Percentiles rank a stretch among this genome's conserved stretches.
Evolutionary conservation across 768 basidiomycete genomes (phyloP).

Genomic region (Tylopilus cervinicoccineus): DNA sequence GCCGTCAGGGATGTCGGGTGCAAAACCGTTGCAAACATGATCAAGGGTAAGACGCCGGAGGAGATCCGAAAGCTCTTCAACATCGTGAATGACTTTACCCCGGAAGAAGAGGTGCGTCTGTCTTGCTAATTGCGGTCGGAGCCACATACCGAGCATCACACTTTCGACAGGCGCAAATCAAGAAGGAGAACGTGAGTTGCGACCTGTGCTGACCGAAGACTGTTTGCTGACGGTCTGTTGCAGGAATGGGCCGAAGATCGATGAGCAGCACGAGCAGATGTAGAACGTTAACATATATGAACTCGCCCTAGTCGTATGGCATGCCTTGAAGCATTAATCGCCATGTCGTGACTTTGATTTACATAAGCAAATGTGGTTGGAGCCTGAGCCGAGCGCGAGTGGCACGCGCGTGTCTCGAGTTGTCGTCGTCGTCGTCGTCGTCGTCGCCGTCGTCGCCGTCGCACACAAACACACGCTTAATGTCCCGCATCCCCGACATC

Average conservation of each 20-base stretch:
- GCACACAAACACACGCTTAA: too few relatives aligned
- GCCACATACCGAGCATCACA: conserved; percentile 2
- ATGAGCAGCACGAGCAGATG: conserved; percentile 37
- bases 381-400: background rate
- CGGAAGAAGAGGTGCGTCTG: conserved; percentile 89
- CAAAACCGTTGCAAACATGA: conserved; percentile 99
- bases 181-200: conserved; percentile 92
- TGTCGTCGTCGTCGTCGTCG: too few relatives aligned
- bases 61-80: conserved; percentile 99
- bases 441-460: too few relatives aligned
- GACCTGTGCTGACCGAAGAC: background rate
- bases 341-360: conserved; percentile 8
- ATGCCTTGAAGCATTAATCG: conserved; percentile 16
- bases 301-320: conserved; percentile 19
- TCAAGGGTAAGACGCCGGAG: conserved; percentile 99
- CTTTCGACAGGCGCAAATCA: conserved; percentile 80
- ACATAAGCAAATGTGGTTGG: conserved; percentile 15
- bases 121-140: background rate
- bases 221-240: conserved; percentile 19
- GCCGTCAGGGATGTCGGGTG: conserved; percentile 86
- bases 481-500: conserved; percentile 65
- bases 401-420: background rate
- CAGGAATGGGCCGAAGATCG: conserved; percentile 95
- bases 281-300: conserved; percentile 26
- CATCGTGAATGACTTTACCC: conserved; percentile 97